Evolutionary conservation across 176 grass and related monocot genomes (phyloP), one percentile per base, ranked within the genome.

Genomic region (Oryza glumipatula): DNA sequence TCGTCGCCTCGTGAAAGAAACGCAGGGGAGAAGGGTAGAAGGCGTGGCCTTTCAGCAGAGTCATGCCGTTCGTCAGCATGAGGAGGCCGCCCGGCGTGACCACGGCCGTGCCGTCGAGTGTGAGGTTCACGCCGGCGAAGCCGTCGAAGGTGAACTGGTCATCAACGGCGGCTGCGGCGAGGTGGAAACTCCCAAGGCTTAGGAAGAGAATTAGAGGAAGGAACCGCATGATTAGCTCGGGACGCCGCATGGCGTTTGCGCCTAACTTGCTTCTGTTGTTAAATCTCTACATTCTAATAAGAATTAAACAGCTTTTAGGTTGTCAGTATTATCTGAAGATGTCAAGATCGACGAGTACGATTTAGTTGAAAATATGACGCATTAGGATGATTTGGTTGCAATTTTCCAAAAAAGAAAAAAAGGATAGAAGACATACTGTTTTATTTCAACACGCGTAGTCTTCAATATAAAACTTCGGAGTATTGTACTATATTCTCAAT

Each of bases 61-160:
- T 88, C 28, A 79, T 85, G 81, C 83, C 86, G 83, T 91, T 88
- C 16, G 82, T 91, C 46, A 91, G 85, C 72, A 65, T 76, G 22
- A 91, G 81, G 65, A 91, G 71, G 41, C 85, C 85, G 22, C 81
- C 77, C 2, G 77, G 0, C 61, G 89, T 91, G 72, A 88, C 63
- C 54, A 23, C 36, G 11, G 85, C 89, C 30, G 76, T 70, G 38
- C 81, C 85, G 65, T 91, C 85, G 65, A 91, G 85, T 13, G 45
- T 84, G 44, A 91, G 66, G 65, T 85, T 85, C 28, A 7, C 16
- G 38, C 72, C 81, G 32, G 72, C 33, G 81, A 91, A 84, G 61
- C 85, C 66, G 24, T 91, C 77, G 76, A 84, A 91, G 61, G 58
- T 82, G 48, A 91, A 85, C 21, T 88, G 64, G 32, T 88, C 90